Evolutionary conservation across 306 rosid species (phyloP).

Genomic region (Cucurbita pepo): DNA sequence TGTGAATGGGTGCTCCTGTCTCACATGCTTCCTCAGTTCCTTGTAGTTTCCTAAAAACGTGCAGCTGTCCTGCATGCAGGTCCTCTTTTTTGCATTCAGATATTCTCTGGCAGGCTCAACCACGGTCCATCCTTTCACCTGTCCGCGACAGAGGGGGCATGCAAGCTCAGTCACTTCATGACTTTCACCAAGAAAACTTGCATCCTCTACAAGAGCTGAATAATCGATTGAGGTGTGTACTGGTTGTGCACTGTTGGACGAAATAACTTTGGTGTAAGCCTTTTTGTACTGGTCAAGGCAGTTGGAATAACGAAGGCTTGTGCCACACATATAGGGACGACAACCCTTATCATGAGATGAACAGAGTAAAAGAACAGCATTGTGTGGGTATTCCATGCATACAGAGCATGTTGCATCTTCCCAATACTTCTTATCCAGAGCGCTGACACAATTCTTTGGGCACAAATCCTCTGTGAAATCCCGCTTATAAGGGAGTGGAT

Average conservation of each 20-base stretch:
- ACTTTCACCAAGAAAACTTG: conserved; percentile 25
- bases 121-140: conserved; percentile 98
- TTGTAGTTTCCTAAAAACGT: conserved; percentile 67
- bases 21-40: conserved; percentile 76
- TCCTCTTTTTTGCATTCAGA: conserved; percentile 72
- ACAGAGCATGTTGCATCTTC: conserved; percentile 91
- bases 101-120: conserved; percentile 78
- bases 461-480: conserved; percentile 36
- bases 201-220: conserved; percentile 25
- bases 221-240: conserved; percentile 20
- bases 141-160: conserved; percentile 70
- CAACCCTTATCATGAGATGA: conserved; percentile 75
- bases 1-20: conserved; percentile 68
- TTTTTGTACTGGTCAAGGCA: conserved; percentile 93
- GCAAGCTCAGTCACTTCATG: conserved; percentile 44
- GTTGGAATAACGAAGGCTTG: conserved; percentile 60
- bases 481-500: conserved; percentile 38
- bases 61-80: conserved; percentile 90
- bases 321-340: conserved; percentile 88
- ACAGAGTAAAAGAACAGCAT: conserved; percentile 92
- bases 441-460: conserved; percentile 54
- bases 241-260: conserved; percentile 26
- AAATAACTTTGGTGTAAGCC: conserved; percentile 42
- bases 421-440: conserved; percentile 51
- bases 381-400: conserved; percentile 96